Evolutionary conservation across 805 yeast genomes (phyloP), one percentile per base, ranked within the genome.

Genomic region (Candida silvicultrix): DNA sequence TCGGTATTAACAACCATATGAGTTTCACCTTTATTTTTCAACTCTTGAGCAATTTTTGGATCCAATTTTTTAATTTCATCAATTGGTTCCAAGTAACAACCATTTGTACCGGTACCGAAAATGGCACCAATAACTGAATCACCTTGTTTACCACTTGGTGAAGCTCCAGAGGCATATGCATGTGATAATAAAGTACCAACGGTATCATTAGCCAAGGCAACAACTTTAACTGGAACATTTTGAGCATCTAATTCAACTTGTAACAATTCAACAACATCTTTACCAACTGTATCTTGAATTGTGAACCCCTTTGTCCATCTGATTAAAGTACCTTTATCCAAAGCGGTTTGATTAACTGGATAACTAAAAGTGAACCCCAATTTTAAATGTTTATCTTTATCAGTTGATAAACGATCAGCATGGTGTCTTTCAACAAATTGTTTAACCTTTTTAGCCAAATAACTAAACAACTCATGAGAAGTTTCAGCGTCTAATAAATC

Each of bases 241-340:
- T 76, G 72, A 3, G 53, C 58, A 55, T 87, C 84, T 41, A 92
- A 58, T 48, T 86, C 85, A 12, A 65, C 62, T 66, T 94, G 98
- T 50, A 89, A 74, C 40, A 81, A 66, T 40, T 69, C 70, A 43
- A 87, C 94, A 39, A 94, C 85, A 62, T 92, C 97, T 59, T 82
- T 71, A 45, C 88, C 95, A 32, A 92, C 85, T 37, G 87, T 82
- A 56, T 92, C 98, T 25, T 77, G 77, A 55, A 94, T 83, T 58
- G 86, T 81, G 66, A 86, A 92, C 32, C 98, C 98, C 67, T 92
- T 92, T 18, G 98, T 89, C 99, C 99, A 92, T 65, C 98, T 83
- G 43, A 92, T 77, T 52, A 94, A 75, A 10, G 78, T 78, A 51
- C 99, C 98, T 8, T 80, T 70, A 60, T 81, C 77, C 54, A 94